Conservation (phyloP, 805 yeast genomes). For the Spathaspora arborariae region DNA sequence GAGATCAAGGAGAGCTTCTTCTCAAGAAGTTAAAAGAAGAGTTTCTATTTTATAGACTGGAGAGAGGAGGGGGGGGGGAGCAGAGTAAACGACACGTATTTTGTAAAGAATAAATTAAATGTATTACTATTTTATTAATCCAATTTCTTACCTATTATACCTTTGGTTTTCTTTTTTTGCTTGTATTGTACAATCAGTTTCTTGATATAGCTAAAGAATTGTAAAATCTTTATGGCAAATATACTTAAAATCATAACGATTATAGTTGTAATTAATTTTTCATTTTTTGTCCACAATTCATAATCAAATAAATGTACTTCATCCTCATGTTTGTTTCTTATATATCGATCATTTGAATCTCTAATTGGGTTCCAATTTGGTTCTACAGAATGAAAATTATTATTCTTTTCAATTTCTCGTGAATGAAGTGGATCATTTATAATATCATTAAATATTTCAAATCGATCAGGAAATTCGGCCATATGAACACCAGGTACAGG, state of each 20-base stretch:
- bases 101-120: background rate
- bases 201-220: slow-evolving; percentile 4
- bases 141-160: slow-evolving; percentile 1
- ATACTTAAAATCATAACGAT: slow-evolving; percentile 19
- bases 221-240: slow-evolving; percentile 6
- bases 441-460: slow-evolving; percentile 53
- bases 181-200: slow-evolving; percentile 3
- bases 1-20: slow-evolving; percentile 1
- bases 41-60: background rate
- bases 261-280: slow-evolving; percentile 41
- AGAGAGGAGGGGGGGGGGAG: background rate
- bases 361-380: slow-evolving; percentile 24
- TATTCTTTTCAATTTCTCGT: slow-evolving; percentile 54
- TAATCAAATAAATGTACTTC: slow-evolving; percentile 40
- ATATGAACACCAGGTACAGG: slow-evolving; percentile 30
- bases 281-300: slow-evolving; percentile 49
- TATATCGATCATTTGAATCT: slow-evolving; percentile 28
- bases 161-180: background rate
- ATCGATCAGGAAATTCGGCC: slow-evolving; percentile 26
- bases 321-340: slow-evolving; percentile 25
- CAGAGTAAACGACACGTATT: background rate
- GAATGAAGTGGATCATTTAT: slow-evolving; percentile 48
- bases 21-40: background rate
- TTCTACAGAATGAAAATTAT: slow-evolving; percentile 28
- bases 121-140: background rate